Conservation (phyloP, 164 flowering plant genomes). For the Umbellularia californica region DNA sequence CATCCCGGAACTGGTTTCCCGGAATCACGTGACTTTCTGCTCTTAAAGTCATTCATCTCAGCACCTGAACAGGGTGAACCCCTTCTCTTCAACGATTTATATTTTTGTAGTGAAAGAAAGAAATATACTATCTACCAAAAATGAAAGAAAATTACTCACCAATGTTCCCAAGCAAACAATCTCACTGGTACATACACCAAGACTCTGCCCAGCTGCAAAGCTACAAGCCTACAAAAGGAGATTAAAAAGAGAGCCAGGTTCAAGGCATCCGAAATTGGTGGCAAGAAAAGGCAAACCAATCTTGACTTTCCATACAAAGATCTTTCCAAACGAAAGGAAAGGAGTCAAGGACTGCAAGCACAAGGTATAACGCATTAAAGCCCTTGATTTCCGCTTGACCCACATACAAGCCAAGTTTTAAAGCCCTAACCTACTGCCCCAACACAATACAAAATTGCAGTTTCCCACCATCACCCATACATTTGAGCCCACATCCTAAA, state of each 20-base stretch:
- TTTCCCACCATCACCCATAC: background rate
- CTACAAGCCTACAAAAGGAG: background rate
- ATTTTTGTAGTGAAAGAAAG: background rate
- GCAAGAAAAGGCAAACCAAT: background rate
- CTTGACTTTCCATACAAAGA: background rate
- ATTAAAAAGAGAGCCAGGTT: background rate
- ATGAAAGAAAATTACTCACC: background rate
- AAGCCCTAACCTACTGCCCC: background rate
- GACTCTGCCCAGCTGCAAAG: background rate
- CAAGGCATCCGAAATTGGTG: background rate
- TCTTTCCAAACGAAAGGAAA: background rate
- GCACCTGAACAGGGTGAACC: background rate
- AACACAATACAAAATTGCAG: background rate
- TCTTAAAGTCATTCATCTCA: slow-evolving; percentile 1
- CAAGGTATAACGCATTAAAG: background rate
- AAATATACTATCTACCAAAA: background rate
- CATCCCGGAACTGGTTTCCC: slow-evolving; percentile 71
- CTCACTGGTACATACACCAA: background rate
- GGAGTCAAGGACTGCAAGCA: background rate
- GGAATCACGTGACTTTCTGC: background rate
- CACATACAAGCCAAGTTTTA: background rate
- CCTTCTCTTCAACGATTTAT: background rate
- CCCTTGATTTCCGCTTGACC: background rate
- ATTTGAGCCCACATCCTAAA: background rate
- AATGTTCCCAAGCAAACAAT: background rate